Evolutionary conservation across 2,329 filamentous ascomycete genomes (phyloP).

Genomic region (Botryotinia narcissicola): DNA sequence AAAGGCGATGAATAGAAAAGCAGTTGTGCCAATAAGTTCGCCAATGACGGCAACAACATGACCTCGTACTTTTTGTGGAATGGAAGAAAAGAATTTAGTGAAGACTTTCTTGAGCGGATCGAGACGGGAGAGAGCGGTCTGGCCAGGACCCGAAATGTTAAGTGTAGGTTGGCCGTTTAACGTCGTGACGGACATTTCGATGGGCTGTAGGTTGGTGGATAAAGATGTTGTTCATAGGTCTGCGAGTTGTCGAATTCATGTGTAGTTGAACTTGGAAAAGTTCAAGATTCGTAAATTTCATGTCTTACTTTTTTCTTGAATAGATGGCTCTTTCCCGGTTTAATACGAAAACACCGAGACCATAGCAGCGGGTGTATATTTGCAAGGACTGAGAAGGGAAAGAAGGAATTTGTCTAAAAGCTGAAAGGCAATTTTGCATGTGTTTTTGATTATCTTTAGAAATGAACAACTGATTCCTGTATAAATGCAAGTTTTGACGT

Average conservation of each 20-base stretch:
- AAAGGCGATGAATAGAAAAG: conserved; percentile 39
- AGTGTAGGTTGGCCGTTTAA: conserved; percentile 23
- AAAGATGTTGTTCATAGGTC: conserved; percentile 17
- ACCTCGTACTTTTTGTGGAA: conserved; percentile 37
- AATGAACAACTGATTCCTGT: neutral
- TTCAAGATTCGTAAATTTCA: neutral
- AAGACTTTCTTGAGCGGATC: conserved; percentile 30
- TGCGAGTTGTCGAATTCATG: neutral
- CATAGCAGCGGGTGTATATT: neutral
- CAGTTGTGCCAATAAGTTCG: conserved; percentile 52
- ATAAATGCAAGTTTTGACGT: neutral
- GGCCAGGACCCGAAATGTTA: conserved; percentile 24
- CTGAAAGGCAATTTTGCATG: neutral
- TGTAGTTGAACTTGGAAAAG: neutral
- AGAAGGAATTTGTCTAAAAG: neutral
- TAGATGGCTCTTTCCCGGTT: neutral
- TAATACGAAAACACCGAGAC: neutral
- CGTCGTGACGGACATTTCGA: conserved; percentile 21
- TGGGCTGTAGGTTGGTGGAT: conserved; percentile 5
- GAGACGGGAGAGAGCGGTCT: conserved; percentile 23
- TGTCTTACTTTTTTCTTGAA: neutral
- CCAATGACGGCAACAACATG: conserved; percentile 48
- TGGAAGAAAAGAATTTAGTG: conserved; percentile 26
- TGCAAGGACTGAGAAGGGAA: neutral
- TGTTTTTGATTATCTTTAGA: neutral